Evolutionary conservation across 371 early-diverging fungal genomes (phyloP).

Genomic region (Chytridium lagenaria): DNA sequence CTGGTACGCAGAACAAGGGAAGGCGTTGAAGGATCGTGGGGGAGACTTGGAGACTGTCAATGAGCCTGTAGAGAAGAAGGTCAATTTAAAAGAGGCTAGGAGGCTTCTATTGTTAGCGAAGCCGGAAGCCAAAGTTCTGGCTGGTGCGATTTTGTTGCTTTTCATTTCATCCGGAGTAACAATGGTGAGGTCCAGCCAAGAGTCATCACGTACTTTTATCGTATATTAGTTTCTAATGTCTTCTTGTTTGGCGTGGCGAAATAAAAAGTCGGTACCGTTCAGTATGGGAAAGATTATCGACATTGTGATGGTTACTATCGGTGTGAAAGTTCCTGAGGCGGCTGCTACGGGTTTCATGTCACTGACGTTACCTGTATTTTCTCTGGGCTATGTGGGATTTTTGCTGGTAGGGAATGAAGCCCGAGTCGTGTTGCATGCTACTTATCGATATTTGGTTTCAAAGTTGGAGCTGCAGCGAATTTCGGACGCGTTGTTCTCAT

Average conservation of each 20-base stretch:
- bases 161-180: slow-evolving; percentile 76
- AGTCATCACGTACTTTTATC: slow-evolving; percentile 1
- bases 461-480: slow-evolving; percentile 76
- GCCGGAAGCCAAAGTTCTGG: slow-evolving; percentile 55
- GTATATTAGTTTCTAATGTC: too few relatives aligned
- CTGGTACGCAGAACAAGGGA: too few relatives aligned
- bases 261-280: slow-evolving; percentile 68
- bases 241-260: too few relatives aligned
- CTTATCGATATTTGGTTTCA: background rate
- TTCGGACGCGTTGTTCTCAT: slow-evolving; percentile 77
- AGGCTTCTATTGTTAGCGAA: slow-evolving; percentile 42
- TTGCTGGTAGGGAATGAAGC: slow-evolving; percentile 24
- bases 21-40: background rate
- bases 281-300: slow-evolving; percentile 83
- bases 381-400: slow-evolving; percentile 26
- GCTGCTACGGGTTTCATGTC: slow-evolving; percentile 14
- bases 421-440: background rate
- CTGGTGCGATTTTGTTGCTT: slow-evolving; percentile 59
- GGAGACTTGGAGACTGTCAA: background rate
- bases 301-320: slow-evolving; percentile 57
- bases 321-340: slow-evolving; percentile 29
- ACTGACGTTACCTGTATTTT: slow-evolving; percentile 22
- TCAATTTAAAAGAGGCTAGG: background rate
- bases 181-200: slow-evolving; percentile 55
- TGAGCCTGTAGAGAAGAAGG: background rate